These are phyloP conservation scores for Inga oerstediana DNA, from an alignment of 306 rosid genomes.

Conservation along the genomic window DNA sequence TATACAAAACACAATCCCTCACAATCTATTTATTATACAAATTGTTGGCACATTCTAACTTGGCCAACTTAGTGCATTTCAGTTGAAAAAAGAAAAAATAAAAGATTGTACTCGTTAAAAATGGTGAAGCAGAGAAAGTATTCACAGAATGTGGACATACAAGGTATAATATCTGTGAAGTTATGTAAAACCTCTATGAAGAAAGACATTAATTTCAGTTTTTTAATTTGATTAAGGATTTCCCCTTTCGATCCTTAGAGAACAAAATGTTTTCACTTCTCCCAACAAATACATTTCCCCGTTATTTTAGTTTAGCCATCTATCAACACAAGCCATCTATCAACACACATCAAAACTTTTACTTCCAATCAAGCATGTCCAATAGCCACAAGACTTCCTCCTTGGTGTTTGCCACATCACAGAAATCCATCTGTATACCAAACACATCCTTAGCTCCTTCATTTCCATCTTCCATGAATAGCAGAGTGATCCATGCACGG, in stretches of 20 bases:
- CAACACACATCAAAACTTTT: constrained; percentile 35
- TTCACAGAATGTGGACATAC: constrained; percentile 14
- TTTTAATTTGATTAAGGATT: too few relatives aligned
- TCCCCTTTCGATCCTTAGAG: too few relatives aligned
- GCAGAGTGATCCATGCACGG: constrained; percentile 91
- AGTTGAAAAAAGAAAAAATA: too few relatives aligned
- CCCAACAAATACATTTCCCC: not conserved
- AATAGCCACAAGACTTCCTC: constrained; percentile 85
- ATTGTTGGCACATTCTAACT: too few relatives aligned
- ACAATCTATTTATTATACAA: too few relatives aligned
- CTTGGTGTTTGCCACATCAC: constrained; percentile 85
- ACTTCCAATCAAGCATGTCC: constrained; percentile 97
- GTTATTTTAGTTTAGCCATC: not conserved
- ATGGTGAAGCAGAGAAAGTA: not conserved
- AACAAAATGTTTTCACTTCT: not conserved
- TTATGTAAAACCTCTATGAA: not conserved
- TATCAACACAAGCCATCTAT: not conserved
- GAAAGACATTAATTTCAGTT: too few relatives aligned
- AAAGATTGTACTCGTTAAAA: not conserved
- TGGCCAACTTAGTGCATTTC: too few relatives aligned
- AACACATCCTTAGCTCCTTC: constrained; percentile 74
- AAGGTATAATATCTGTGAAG: constrained; percentile 12
- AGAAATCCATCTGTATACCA: constrained; percentile 93
- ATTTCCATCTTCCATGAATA: constrained; percentile 71
- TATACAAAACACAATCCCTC: too few relatives aligned